phyloP scores from a whole-genome alignment of 2,329 filamentous ascomycete species.

The Fusarium aywerte region DNA sequence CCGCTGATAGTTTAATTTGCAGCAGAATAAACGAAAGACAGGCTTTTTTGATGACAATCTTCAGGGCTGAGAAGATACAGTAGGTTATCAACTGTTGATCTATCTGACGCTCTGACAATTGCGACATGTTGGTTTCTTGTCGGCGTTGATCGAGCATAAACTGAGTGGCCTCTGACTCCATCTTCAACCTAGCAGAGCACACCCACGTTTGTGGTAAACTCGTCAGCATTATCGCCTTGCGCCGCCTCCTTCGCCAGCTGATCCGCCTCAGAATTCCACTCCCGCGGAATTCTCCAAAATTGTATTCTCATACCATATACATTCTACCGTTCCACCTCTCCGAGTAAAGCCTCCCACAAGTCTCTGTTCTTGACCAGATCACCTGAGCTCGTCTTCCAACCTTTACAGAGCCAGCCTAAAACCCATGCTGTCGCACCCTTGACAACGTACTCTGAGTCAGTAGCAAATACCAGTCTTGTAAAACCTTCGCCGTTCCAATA shows the following conservation, averaged over 20 bases:
- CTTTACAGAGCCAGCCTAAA: conserved; percentile 46
- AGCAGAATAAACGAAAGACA: neutral
- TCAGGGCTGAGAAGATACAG: too few species aligned
- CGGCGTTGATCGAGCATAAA: too few species aligned
- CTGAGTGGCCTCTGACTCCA: too few species aligned
- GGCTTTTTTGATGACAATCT: neutral
- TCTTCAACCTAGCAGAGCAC: too few species aligned
- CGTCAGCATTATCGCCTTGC: neutral
- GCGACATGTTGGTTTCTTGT: too few species aligned
- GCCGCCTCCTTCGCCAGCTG: conserved; percentile 51
- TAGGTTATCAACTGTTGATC: too few species aligned
- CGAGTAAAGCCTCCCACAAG: conserved; percentile 62
- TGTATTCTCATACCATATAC: conserved; percentile 50
- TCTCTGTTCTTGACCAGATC: conserved; percentile 61
- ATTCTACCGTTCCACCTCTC: conserved; percentile 50
- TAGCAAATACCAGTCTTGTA: conserved; percentile 55
- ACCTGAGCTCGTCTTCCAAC: conserved; percentile 55
- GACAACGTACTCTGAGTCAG: conserved; percentile 25
- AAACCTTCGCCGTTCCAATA: conserved; percentile 45
- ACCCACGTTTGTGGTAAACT: neutral
- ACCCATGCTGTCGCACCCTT: conserved; percentile 22
- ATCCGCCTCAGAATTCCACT: conserved; percentile 57
- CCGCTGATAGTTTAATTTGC: neutral
- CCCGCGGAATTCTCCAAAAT: conserved; percentile 61
- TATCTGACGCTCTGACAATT: too few species aligned